Evolutionary conservation across 768 basidiomycete genomes (phyloP).

Genomic region (Psilocybe cyanescens): DNA sequence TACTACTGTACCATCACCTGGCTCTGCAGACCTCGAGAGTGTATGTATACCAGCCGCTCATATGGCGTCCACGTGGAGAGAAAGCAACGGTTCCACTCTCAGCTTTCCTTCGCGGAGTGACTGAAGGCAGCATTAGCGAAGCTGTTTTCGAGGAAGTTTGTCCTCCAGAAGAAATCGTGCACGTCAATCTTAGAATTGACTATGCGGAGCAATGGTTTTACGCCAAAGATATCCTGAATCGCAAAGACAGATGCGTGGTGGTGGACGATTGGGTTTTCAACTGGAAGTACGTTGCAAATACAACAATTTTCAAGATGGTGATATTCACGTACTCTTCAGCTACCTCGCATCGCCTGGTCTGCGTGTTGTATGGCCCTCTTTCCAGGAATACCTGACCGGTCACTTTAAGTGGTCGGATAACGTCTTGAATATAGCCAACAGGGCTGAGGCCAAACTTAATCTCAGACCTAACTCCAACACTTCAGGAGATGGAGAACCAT

Average conservation of each 20-base stretch:
- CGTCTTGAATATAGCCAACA: constrained; percentile 36
- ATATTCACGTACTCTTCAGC: constrained; percentile 21
- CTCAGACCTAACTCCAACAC: constrained; percentile 27
- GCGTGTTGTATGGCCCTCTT: constrained; percentile 44
- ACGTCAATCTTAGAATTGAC: constrained; percentile 32
- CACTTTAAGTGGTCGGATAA: constrained; percentile 47
- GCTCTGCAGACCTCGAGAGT: constrained; percentile 40
- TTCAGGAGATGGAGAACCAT: constrained; percentile 35
- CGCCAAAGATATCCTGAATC: constrained; percentile 33
- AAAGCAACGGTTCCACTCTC: constrained; percentile 44
- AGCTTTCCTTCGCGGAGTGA: constrained; percentile 45
- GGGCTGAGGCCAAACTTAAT: constrained; percentile 36
- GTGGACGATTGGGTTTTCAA: constrained; percentile 48
- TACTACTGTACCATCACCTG: constrained; percentile 48
- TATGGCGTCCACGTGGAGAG: constrained; percentile 48
- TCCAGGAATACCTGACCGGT: constrained; percentile 38
- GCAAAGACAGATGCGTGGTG: constrained; percentile 42
- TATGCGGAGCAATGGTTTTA: constrained; percentile 39
- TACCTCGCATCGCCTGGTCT: constrained; percentile 43
- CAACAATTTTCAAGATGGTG: not conserved
- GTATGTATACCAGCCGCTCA: constrained; percentile 49
- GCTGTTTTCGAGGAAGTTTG: constrained; percentile 44
- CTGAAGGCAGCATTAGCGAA: constrained; percentile 38
- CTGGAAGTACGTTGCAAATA: constrained; percentile 38
- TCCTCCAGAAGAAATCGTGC: constrained; percentile 37